Evolutionary conservation across 352 stramenopile genomes (phyloP).

Genomic region (Globisporangium splendens): DNA sequence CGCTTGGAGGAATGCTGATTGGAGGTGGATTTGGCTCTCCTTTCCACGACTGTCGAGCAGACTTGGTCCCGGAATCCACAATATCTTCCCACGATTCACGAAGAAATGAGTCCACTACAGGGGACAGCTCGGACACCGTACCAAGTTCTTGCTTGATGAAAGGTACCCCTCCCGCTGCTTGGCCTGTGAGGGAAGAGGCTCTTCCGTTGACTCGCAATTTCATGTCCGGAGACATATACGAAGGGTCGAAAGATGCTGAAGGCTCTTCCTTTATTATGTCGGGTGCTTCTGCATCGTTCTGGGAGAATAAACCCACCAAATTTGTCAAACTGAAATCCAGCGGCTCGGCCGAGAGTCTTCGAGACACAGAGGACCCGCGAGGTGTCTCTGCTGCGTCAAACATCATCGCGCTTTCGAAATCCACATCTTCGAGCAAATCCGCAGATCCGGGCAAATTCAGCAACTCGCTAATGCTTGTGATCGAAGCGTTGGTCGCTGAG

Average conservation of each 20-base stretch:
- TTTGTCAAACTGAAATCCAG: conserved; percentile 41
- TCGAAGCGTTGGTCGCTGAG: not conserved
- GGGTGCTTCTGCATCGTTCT: conserved; percentile 22
- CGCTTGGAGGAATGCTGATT: conserved; percentile 1
- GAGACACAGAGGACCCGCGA: not conserved
- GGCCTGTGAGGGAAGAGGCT: not conserved
- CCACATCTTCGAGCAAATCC: conserved; percentile 54
- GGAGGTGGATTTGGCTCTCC: not conserved
- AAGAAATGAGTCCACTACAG: conserved; percentile 58
- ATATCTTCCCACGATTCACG: conserved; percentile 59
- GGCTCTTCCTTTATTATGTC: conserved; percentile 9
- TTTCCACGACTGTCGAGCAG: conserved; percentile 27
- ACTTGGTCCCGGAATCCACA: conserved; percentile 17
- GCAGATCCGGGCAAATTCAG: conserved; percentile 40
- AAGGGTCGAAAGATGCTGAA: not conserved
- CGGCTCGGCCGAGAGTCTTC: conserved; percentile 30
- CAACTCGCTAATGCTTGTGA: conserved; percentile 33
- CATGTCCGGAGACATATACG: conserved; percentile 26
- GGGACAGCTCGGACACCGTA: conserved; percentile 33
- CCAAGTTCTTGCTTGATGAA: conserved; percentile 39
- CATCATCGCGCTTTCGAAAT: conserved; percentile 69
- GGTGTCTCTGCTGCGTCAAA: conserved; percentile 27
- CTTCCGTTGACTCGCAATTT: conserved; percentile 30
- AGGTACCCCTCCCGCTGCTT: no score
- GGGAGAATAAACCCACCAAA: conserved; percentile 42